A percentile compares a stretch with the other conserved stretches of the same genome.
Evolutionary conservation across 345 rosid genomes (phyloP).

Genomic region (Cardamine chenopodiifolia): DNA sequence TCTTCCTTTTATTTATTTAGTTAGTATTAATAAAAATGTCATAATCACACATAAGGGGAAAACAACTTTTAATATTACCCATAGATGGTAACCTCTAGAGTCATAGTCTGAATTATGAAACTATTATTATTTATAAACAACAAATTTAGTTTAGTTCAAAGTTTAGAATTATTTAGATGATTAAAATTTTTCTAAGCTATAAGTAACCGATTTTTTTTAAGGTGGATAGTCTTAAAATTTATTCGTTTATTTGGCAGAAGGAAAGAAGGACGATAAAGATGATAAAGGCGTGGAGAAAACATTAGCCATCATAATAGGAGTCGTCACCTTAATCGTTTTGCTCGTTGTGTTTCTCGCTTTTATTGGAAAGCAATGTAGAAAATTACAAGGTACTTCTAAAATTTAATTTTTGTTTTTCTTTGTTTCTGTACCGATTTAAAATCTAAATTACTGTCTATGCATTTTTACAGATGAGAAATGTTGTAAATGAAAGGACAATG

Average conservation of each 20-base stretch:
- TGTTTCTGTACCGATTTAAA: neutral
- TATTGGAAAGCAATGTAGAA: constrained; percentile 57
- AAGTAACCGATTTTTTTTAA: neutral
- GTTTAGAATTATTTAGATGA: neutral
- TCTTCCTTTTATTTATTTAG: neutral
- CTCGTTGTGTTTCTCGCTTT: constrained; percentile 71
- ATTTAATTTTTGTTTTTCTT: neutral
- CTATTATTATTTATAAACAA: neutral
- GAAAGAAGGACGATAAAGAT: constrained; percentile 28
- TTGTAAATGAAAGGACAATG: constrained; percentile 13
- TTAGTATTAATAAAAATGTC: constrained; percentile 1
- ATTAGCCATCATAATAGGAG: constrained; percentile 79
- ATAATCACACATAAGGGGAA: neutral
- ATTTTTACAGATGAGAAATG: constrained; percentile 35
- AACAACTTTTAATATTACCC: neutral
- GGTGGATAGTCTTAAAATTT: neutral
- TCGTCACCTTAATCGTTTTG: constrained; percentile 70
- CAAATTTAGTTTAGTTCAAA: too few species aligned
- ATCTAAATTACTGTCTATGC: neutral
- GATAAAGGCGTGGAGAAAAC: constrained; percentile 71
- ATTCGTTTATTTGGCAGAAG: neutral
- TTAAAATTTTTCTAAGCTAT: neutral
- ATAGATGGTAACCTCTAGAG: constrained; percentile 4
- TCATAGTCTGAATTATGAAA: neutral
- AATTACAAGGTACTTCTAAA: constrained; percentile 53